Evolutionary conservation across 2,329 filamentous ascomycete species (phyloP).

Genomic region (Beauveria sp.): DNA sequence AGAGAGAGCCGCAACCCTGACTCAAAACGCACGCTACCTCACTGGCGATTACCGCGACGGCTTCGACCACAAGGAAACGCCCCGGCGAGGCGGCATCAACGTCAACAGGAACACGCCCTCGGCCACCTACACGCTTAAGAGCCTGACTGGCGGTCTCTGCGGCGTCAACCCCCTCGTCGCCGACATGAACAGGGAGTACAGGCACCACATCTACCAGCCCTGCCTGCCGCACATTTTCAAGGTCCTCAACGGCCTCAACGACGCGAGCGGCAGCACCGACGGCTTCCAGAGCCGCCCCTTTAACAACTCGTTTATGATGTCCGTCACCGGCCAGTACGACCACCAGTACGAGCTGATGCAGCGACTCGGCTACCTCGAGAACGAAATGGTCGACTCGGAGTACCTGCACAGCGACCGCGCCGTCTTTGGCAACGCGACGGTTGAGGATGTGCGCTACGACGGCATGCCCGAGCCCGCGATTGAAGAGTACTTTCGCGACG

Average conservation of each 20-base stretch:
- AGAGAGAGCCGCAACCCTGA: conserved; percentile 21
- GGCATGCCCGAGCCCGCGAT: conserved; percentile 24
- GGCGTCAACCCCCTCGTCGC: conserved; percentile 32
- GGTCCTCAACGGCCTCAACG: conserved; percentile 21
- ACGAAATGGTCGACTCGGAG: conserved; percentile 22
- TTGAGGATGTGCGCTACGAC: conserved; percentile 27
- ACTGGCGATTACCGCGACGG: conserved; percentile 29
- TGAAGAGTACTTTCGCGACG: conserved; percentile 27
- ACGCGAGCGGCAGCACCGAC: conserved; percentile 9
- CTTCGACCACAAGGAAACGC: conserved; percentile 18
- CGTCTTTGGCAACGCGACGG: conserved; percentile 21
- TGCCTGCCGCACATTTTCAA: conserved; percentile 33
- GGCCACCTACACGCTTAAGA: conserved; percentile 37
- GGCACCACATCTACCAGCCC: conserved; percentile 35
- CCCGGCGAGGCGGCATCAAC: conserved; percentile 30
- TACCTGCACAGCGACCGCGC: conserved; percentile 22
- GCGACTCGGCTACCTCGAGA: conserved; percentile 22
- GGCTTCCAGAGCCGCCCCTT: conserved; percentile 22
- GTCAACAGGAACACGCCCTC: conserved; percentile 33
- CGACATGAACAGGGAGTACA: conserved; percentile 34
- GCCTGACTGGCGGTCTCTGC: conserved; percentile 32
- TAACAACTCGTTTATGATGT: conserved; percentile 26
- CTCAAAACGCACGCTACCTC: conserved; percentile 26
- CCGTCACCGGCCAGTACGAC: conserved; percentile 26
- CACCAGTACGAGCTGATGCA: conserved; percentile 25